Evolutionary conservation across 495 filamentous ascomycete genomes (phyloP).

Genomic region (Tuber umbilicatum): DNA sequence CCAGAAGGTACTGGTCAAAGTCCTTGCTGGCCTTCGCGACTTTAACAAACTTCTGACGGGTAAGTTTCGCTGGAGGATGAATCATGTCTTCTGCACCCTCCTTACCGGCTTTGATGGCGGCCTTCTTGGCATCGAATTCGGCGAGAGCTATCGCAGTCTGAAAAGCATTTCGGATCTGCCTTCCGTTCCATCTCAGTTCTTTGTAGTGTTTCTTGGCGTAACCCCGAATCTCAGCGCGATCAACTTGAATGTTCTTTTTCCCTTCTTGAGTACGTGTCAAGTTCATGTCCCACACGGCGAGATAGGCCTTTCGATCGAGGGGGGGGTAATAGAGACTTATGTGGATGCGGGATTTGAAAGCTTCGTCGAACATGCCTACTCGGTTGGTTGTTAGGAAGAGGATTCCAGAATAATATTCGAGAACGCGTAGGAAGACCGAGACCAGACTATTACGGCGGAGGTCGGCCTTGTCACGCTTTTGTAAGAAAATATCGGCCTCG

Average conservation of each 20-base stretch:
- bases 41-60: background rate
- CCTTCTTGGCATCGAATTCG: conserved; percentile 10
- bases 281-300: conserved; percentile 13
- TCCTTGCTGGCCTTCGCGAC: background rate
- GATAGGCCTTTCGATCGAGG: conserved; percentile 28
- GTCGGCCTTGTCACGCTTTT: conserved; percentile 45
- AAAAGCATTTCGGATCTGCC: conserved; percentile 34
- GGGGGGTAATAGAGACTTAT: conserved; percentile 48
- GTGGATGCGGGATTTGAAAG: conserved; percentile 49
- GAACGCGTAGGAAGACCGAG: conserved; percentile 51
- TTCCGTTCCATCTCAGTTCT: conserved; percentile 22
- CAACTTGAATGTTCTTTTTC: conserved; percentile 9
- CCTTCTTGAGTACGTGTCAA: conserved; percentile 11
- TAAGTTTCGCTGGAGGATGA: background rate
- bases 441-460: conserved; percentile 51
- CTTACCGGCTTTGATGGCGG: background rate
- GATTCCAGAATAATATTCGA: conserved; percentile 57
- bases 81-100: background rate
- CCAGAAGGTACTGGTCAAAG: background rate
- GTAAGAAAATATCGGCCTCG: conserved; percentile 55
- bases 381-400: conserved; percentile 56
- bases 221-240: conserved; percentile 8
- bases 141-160: conserved; percentile 28
- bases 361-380: conserved; percentile 50
- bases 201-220: conserved; percentile 12